These are phyloP conservation scores for Henckelia pumila DNA, from an alignment of 257 asterid species.

Conservation along the genomic window DNA sequence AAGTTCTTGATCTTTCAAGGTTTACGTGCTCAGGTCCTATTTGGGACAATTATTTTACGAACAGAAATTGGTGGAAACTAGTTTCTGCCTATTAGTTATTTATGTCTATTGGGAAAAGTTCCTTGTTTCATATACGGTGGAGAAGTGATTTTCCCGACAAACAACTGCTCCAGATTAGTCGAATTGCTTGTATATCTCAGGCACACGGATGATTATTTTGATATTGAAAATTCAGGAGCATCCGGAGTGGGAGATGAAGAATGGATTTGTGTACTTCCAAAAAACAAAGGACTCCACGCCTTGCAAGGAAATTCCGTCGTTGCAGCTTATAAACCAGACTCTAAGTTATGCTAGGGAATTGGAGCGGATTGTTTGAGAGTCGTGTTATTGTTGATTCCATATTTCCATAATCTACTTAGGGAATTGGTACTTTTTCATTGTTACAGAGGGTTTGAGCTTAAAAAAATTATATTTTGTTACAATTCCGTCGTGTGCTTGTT, in stretches of 20 bases:
- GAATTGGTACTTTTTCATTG: too few species aligned
- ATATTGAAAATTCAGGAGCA: slow-evolving; percentile 57
- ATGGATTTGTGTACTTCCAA: slow-evolving; percentile 38
- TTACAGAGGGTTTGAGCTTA: too few species aligned
- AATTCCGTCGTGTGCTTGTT: too few species aligned
- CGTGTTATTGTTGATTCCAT: not conserved
- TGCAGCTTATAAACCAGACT: slow-evolving; percentile 60
- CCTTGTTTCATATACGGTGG: not conserved
- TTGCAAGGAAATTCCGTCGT: slow-evolving; percentile 56
- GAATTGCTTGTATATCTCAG: not conserved
- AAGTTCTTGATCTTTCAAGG: too few species aligned
- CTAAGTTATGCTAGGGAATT: slow-evolving; percentile 59
- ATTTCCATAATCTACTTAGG: not conserved
- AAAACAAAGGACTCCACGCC: slow-evolving; percentile 43
- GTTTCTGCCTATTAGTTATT: too few species aligned
- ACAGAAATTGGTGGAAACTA: too few species aligned
- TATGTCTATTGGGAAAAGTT: not conserved
- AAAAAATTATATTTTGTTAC: too few species aligned
- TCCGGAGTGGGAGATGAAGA: slow-evolving; percentile 62
- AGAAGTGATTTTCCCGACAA: not conserved
- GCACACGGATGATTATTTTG: not conserved
- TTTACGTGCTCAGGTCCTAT: too few species aligned
- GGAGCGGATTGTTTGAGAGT: slow-evolving; percentile 50
- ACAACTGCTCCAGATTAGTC: not conserved
- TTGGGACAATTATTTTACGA: too few species aligned